phyloP scores from a whole-genome alignment of 352 stramenopile species.

The Globisporangium megalacanthum region DNA sequence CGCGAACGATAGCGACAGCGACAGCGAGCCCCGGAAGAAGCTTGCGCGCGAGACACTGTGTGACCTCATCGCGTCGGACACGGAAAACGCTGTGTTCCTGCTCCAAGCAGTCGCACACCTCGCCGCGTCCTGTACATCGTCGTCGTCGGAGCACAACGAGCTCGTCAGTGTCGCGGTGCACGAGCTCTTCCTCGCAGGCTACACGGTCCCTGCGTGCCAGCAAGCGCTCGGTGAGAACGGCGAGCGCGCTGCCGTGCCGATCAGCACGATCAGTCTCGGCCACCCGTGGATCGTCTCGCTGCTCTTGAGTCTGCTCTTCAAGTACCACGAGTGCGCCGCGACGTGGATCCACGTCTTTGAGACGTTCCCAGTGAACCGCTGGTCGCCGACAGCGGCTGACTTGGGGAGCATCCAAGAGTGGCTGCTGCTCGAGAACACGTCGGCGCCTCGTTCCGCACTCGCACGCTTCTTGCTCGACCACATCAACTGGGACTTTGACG shows the following conservation, averaged over 20 bases:
- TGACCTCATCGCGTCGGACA: conserved; percentile 51
- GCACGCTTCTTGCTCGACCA: conserved; percentile 74
- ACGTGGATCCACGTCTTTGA: conserved; percentile 84
- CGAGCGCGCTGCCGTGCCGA: conserved; percentile 39
- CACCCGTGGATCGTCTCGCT: conserved; percentile 61
- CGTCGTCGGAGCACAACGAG: conserved; percentile 21
- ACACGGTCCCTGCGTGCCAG: conserved; percentile 41
- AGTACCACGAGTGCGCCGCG: conserved; percentile 75
- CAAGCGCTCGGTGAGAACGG: conserved; percentile 40
- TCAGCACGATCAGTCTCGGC: conserved; percentile 56
- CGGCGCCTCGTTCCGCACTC: conserved; percentile 45
- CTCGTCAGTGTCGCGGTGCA: conserved; percentile 54
- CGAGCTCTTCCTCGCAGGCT: conserved; percentile 61
- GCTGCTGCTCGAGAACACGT: conserved; percentile 72
- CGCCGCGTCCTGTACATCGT: conserved; percentile 10
- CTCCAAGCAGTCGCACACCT: conserved; percentile 60
- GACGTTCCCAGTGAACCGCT: conserved; percentile 83
- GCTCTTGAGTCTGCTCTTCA: conserved; percentile 54
- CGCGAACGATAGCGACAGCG: conserved; percentile 5
- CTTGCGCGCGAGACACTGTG: conserved; percentile 45
- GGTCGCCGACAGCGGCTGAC: conserved; percentile 59
- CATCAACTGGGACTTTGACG: conserved; percentile 83
- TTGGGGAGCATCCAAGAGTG: conserved; percentile 74
- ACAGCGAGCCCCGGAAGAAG: conserved; percentile 21
- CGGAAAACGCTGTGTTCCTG: conserved; percentile 62